A percentile compares a stretch with the other conserved stretches of the same genome.
Conservation (phyloP, 2,329 filamentous ascomycete genomes). For the Emergomyces pasteurianus region DNA sequence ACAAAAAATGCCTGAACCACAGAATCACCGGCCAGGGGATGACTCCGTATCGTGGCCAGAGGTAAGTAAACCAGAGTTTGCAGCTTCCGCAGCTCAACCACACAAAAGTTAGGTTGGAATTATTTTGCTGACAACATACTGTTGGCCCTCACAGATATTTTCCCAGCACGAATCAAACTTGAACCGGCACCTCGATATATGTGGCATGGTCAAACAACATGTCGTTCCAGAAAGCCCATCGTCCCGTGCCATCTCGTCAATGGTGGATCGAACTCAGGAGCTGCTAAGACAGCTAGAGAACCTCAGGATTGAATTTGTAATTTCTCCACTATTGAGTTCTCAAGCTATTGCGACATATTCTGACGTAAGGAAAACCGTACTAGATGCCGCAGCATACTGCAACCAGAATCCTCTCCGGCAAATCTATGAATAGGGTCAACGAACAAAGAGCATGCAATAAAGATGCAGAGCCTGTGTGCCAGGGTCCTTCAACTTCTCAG, state of each 20-base stretch:
- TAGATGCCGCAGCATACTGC: slow-evolving; percentile 12
- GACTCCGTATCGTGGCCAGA: slow-evolving; percentile 15
- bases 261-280: slow-evolving; percentile 28
- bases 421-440: slow-evolving; percentile 3
- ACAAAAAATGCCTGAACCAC: not conserved
- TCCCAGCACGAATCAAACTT: slow-evolving; percentile 30
- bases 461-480: not conserved
- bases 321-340: slow-evolving; percentile 5
- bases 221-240: slow-evolving; percentile 18
- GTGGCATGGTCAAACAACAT: slow-evolving; percentile 24
- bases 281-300: slow-evolving; percentile 26
- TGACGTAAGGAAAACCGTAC: slow-evolving; percentile 3
- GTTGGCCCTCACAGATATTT: slow-evolving; percentile 24
- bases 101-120: not conserved
- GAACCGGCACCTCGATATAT: slow-evolving; percentile 27
- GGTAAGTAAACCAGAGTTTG: slow-evolving; percentile 6
- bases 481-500: not conserved
- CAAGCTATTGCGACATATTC: not conserved
- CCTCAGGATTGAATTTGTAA: slow-evolving; percentile 25
- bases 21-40: not conserved
- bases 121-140: not conserved
- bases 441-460: slow-evolving; percentile 8
- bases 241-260: slow-evolving; percentile 21
- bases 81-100: not conserved
- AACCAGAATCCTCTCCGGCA: slow-evolving; percentile 6